A percentile compares a stretch with the other conserved stretches of the same genome.
Evolutionary conservation across 1,139 yeast genomes (phyloP).

Genomic region (Hemisphaericaspora xylofermentans): DNA sequence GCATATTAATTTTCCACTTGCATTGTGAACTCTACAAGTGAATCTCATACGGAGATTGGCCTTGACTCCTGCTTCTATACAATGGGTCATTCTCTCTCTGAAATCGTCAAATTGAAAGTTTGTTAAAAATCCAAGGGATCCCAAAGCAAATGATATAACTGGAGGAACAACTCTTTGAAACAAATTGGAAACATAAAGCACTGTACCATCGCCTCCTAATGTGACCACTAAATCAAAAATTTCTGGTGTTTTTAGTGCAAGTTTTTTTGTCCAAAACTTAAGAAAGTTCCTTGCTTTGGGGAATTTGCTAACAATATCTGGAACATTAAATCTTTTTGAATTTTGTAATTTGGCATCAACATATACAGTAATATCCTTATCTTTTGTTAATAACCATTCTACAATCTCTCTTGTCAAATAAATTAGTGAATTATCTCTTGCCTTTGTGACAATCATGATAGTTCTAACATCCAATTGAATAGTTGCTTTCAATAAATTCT

Average conservation of each 20-base stretch:
- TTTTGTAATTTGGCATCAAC: conserved; percentile 65
- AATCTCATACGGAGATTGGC: conserved; percentile 82
- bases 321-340: conserved; percentile 63
- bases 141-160: conserved; percentile 77
- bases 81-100: conserved; percentile 52
- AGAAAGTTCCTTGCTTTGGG: conserved; percentile 47
- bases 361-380: conserved; percentile 56
- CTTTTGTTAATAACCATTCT: conserved; percentile 62
- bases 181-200: conserved; percentile 71
- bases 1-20: conserved; percentile 58
- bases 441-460: conserved; percentile 81
- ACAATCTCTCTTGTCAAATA: conserved; percentile 75
- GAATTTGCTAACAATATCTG: conserved; percentile 33
- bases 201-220: conserved; percentile 92
- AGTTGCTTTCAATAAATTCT: conserved; percentile 70
- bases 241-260: conserved; percentile 57
- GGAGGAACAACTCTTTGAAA: conserved; percentile 87
- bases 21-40: conserved; percentile 62
- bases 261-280: conserved; percentile 66
- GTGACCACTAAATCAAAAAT: conserved; percentile 76
- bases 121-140: conserved; percentile 80
- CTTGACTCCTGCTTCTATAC: conserved; percentile 66
- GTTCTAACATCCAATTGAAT: conserved; percentile 68
- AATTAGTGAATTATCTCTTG: conserved; percentile 74
- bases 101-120: conserved; percentile 74